These are phyloP conservation scores for Hyphopichia homilentoma DNA, from an alignment of 805 yeast species.

Conservation along the genomic window DNA sequence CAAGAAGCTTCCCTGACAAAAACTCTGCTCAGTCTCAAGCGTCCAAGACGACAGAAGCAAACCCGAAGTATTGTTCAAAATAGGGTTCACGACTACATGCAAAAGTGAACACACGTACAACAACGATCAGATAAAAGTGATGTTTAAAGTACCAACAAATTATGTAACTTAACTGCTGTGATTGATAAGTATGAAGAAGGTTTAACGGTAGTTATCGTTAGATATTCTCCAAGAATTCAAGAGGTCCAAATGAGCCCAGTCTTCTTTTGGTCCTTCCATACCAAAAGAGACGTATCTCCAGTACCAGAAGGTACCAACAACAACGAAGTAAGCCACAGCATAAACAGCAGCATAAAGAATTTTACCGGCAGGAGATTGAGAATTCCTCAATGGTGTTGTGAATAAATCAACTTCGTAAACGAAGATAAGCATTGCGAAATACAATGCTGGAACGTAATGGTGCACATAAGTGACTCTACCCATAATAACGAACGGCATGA, in stretches of 20 bases:
- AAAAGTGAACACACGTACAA: no score
- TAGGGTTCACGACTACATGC: no score
- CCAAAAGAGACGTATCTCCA: constrained; percentile 40
- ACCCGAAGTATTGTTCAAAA: no score
- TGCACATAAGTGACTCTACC: constrained; percentile 96
- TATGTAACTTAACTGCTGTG: no score
- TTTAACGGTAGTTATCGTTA: constrained; percentile 30
- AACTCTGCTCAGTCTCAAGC: no score
- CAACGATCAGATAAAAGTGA: no score
- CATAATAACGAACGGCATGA: constrained; percentile 85
- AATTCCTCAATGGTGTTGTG: constrained; percentile 23
- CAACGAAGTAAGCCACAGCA: constrained; percentile 25
- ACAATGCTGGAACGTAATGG: constrained; percentile 93
- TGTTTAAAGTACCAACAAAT: no score
- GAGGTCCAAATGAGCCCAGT: constrained; percentile 37
- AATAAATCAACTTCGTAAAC: constrained; percentile 55
- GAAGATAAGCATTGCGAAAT: constrained; percentile 82
- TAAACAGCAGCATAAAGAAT: constrained; percentile 21
- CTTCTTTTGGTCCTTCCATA: constrained; percentile 40
- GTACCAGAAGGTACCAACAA: constrained; percentile 39
- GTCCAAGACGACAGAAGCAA: no score
- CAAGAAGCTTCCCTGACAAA: no score
- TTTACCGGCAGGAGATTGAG: constrained; percentile 11
- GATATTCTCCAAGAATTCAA: constrained; percentile 40
- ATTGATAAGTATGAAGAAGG: no score